phyloP scores from a whole-genome alignment of 805 yeast genomes.

The Ogataea degrootiae region DNA sequence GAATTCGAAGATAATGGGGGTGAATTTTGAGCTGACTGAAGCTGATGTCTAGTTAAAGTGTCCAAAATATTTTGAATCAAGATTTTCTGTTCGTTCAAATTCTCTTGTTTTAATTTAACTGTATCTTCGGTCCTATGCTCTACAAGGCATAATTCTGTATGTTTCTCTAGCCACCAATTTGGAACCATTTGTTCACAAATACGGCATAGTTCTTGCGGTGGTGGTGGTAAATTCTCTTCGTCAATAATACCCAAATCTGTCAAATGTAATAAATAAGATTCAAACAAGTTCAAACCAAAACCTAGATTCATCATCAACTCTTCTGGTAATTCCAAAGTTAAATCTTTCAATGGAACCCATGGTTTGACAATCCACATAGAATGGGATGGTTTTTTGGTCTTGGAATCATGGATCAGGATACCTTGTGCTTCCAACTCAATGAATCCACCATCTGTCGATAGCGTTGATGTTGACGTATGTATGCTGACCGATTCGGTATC shows the following conservation, averaged over 20 bases:
- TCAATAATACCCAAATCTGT: slow-evolving; percentile 62
- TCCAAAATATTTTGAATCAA: slow-evolving; percentile 42
- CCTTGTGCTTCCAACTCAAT: slow-evolving; percentile 93
- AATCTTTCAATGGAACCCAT: slow-evolving; percentile 53
- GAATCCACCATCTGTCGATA: slow-evolving; percentile 55
- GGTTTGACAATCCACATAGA: slow-evolving; percentile 94
- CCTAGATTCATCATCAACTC: slow-evolving; percentile 74
- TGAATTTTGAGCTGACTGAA: slow-evolving; percentile 9
- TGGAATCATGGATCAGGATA: slow-evolving; percentile 63
- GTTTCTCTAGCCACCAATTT: slow-evolving; percentile 94
- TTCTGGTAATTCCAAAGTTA: slow-evolving; percentile 65
- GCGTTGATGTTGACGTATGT: slow-evolving; percentile 26
- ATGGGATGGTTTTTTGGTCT: slow-evolving; percentile 59
- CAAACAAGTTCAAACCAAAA: slow-evolving; percentile 82
- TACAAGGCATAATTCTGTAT: slow-evolving; percentile 78
- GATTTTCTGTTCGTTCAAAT: slow-evolving; percentile 63
- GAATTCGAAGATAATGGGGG: slow-evolving; percentile 23
- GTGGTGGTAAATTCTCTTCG: slow-evolving; percentile 66
- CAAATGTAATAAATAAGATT: slow-evolving; percentile 61
- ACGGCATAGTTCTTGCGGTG: slow-evolving; percentile 77
- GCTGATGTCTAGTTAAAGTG: slow-evolving; percentile 27
- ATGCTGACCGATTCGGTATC: slow-evolving; percentile 26
- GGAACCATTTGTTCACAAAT: slow-evolving; percentile 91
- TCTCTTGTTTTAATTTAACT: slow-evolving; percentile 71
- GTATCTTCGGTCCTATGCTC: slow-evolving; percentile 82